Evolutionary conservation across 805 yeast species (phyloP), one percentile per base, ranked within the genome.

Genomic region (Cyberlindnera veronae): DNA sequence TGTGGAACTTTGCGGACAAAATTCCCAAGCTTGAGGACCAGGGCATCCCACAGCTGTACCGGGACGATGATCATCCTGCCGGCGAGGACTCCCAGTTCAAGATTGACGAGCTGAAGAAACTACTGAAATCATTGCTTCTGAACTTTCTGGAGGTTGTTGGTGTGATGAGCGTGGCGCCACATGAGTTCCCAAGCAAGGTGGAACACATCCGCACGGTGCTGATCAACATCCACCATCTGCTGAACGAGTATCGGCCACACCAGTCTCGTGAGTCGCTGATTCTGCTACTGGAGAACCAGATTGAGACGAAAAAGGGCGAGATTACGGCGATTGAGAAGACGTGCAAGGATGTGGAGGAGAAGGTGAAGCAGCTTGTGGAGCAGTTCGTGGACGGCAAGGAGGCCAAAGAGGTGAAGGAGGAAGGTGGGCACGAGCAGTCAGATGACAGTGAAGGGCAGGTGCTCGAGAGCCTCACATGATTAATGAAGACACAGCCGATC

Each of bases 241-340:
- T 93, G 43, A 93, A 93, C 60, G 89, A 90, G 38, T 93, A 93
- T 62, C 71, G 99, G 45, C 93, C 97, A 3, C 98, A 93, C 62
- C 99, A 93, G 58, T 84, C 95, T 3, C 71, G 97, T 38, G 99
- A 93, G 55, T 81, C 90, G 36, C 68, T 93, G 48, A 86, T 89
- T 31, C 70, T 87, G 69, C 67, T 84, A 39, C 64, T 87, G 57
- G 79, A 75, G 52, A 81, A 77, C 38, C 89, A 84, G 55, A 76
- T 91, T 24, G 84, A 76, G 36, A 68, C 72, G 31, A 84, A 83
- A 52, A 68, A 69, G 36, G 55, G 61, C 5, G 83, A 81, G 45
- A 81, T 83, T 8, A 61, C 57, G 27, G 58, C 60, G 12, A 66
- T 73, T 22, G 62, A 67, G 23, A 47, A 55, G 29, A 58, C 65